Percentiles rank a stretch among this genome's conserved stretches.
phyloP scores from a whole-genome alignment of 164 flowering plant genomes.

The Berberis vulgaris region DNA sequence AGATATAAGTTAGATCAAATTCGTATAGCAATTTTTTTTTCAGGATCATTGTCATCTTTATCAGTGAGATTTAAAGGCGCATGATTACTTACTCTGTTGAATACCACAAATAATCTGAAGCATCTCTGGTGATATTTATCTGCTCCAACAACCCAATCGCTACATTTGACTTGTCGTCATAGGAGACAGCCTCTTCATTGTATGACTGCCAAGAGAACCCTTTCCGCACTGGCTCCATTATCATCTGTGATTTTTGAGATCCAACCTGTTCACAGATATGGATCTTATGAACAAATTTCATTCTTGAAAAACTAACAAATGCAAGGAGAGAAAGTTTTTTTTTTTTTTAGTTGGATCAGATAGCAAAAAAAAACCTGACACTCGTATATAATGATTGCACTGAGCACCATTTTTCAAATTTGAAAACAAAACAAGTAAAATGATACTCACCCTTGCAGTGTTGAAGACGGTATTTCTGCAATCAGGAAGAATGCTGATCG shows the following conservation, averaged over 20 bases:
- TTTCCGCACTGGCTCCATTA: slow-evolving; percentile 31
- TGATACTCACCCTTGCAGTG: slow-evolving; percentile 68
- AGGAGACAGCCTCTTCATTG: slow-evolving; percentile 52
- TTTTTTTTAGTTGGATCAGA: too few relatives aligned
- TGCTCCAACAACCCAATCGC: slow-evolving; percentile 60
- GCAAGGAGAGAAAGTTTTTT: too few relatives aligned
- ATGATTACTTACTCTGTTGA: slow-evolving; percentile 61
- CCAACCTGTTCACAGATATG: slow-evolving; percentile 35
- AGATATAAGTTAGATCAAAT: too few relatives aligned
- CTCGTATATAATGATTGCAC: too few relatives aligned
- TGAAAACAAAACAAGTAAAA: not conserved
- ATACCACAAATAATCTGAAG: slow-evolving; percentile 86
- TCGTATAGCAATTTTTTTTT: too few relatives aligned
- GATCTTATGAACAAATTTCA: slow-evolving; percentile 6
- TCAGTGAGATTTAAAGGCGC: not conserved
- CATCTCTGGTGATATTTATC: slow-evolving; percentile 61
- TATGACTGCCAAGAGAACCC: slow-evolving; percentile 67
- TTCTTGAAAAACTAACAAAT: not conserved
- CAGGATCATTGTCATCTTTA: too few relatives aligned
- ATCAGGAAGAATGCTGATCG: slow-evolving; percentile 89
- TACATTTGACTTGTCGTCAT: slow-evolving; percentile 30
- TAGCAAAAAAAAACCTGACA: too few relatives aligned
- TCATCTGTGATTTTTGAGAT: slow-evolving; percentile 37
- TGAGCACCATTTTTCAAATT: too few relatives aligned
- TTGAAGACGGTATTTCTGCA: slow-evolving; percentile 72